Evolutionary conservation across 2,329 filamentous ascomycete genomes (phyloP), one percentile per base, ranked within the genome.

Genomic region (Fusarium chuoi): DNA sequence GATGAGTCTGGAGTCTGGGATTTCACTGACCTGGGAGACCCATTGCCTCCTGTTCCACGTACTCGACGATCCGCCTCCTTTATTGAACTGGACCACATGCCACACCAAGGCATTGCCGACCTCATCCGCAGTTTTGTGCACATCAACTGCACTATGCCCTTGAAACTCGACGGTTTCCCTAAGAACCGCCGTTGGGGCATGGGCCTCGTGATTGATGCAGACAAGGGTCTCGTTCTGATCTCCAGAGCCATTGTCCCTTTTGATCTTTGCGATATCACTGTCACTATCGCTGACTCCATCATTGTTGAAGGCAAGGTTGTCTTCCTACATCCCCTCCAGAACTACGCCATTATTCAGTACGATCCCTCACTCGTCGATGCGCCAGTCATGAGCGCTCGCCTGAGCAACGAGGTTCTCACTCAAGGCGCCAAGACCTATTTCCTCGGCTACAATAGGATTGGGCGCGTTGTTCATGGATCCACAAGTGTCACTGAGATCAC

Each of bases 141-240:
- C 44, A 93, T 99, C 62, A 92, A 94, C 73, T 97, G 95, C 78
- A 93, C 92, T 30, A 96, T 99, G 92, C 96, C 96, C 0, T 86
- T 99, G 71, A 98, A 98, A 86, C 89, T 99, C 15, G 96, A 99
- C 81, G 96, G 96, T n/a, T 99, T 98, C 81, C 97, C 96, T 11
- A 94, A 96, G 82, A 94, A 96, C 75, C 89, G 95, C 55, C 96
- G 97, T 84, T 96, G 95, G 85, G 96, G 96, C 2, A 98, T 98
- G 87, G 96, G 96, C 44, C 86, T 99, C 42, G 96, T 99, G n/a
- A 94, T 99, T 71, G 96, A 99, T 83, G 96, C 97, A 2, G 94
- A 97, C 69, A 96, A 98, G 84, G 96, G 96, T 24, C 88, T 99
- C 24, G 96, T 99, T 12, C 89, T 98, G 68, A 96, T 98, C 62